Conservation (phyloP, 768 basidiomycete genomes). For the Dioszegia aurantiaca region DNA sequence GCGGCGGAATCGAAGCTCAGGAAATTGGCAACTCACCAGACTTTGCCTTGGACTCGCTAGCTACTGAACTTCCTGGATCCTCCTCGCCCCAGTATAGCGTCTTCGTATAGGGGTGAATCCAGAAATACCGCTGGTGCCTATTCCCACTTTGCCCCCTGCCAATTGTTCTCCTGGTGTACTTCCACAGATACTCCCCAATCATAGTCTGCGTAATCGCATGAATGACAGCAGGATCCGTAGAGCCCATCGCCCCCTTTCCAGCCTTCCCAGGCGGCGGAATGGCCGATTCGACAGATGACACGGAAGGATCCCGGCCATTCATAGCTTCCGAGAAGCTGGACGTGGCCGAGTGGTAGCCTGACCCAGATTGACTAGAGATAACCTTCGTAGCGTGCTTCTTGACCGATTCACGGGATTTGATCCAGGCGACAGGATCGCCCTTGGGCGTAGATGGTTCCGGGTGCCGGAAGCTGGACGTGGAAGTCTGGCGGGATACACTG, state of each 20-base stretch:
- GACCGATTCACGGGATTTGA: constrained; percentile 34
- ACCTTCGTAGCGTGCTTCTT: constrained; percentile 30
- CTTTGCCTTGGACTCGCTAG: constrained; percentile 90
- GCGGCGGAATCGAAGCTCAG: too few species aligned
- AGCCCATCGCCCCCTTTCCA: constrained; percentile 42
- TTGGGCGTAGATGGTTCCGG: constrained; percentile 19
- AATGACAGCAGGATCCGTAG: constrained; percentile 85
- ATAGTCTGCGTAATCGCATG: constrained; percentile 99
- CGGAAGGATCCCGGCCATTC: constrained; percentile 31
- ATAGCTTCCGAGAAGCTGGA: constrained; percentile 29
- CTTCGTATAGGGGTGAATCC: constrained; percentile 99
- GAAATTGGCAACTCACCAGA: constrained; percentile 67
- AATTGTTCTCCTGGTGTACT: constrained; percentile 85
- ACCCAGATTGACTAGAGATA: constrained; percentile 19
- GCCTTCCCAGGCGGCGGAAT: constrained; percentile 4
- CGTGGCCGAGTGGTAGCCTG: constrained; percentile 22
- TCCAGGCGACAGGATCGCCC: constrained; percentile 22
- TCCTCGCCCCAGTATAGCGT: constrained; percentile 95
- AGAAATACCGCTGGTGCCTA: constrained; percentile 93
- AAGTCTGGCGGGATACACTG: constrained; percentile 32
- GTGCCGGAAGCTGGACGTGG: constrained; percentile 16
- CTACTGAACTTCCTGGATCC: constrained; percentile 84
- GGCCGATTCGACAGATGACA: constrained; percentile 40
- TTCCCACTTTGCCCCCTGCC: constrained; percentile 87
- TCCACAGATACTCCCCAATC: constrained; percentile 98